Percentiles rank a stretch among this genome's conserved stretches.
These are phyloP conservation scores for Pythium oligandrum DNA, from an alignment of 352 stramenopile genomes.

Conservation along the genomic window DNA sequence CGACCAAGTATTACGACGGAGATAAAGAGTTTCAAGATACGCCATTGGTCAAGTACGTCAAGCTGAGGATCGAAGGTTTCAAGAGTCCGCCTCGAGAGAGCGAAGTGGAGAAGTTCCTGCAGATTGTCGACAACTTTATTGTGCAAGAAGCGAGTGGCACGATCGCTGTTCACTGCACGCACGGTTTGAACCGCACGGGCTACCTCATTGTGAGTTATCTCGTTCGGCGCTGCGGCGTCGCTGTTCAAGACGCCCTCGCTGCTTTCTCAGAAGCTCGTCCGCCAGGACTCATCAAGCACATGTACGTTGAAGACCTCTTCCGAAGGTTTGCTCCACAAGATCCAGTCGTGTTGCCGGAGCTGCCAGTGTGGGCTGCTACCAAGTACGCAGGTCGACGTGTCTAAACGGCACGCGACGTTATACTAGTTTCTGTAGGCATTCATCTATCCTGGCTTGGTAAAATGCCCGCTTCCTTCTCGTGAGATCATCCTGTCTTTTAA, in stretches of 20 bases:
- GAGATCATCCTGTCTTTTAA: constrained; percentile 26
- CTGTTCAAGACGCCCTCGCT: constrained; percentile 51
- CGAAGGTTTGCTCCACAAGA: constrained; percentile 33
- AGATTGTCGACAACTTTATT: constrained; percentile 64
- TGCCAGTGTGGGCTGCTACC: constrained; percentile 54
- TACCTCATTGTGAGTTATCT: constrained; percentile 77
- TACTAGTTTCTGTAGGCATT: constrained; percentile 12
- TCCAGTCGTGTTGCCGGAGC: constrained; percentile 37
- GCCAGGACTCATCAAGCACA: constrained; percentile 78
- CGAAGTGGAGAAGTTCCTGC: constrained; percentile 54
- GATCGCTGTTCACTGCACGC: constrained; percentile 77
- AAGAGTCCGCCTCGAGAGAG: constrained; percentile 33
- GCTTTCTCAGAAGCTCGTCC: constrained; percentile 60
- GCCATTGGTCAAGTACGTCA: constrained; percentile 52
- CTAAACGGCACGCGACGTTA: background rate
- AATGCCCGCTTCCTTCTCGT: constrained; percentile 23
- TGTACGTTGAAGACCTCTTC: constrained; percentile 79
- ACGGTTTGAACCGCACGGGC: constrained; percentile 74
- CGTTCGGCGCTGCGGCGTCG: constrained; percentile 38
- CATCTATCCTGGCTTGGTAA: constrained; percentile 31
- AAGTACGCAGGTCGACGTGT: constrained; percentile 53
- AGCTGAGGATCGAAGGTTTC: constrained; percentile 77
- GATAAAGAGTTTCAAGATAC: constrained; percentile 36
- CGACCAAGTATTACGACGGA: constrained; percentile 80
- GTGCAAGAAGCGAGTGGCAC: constrained; percentile 26